A percentile compares a stretch with the other conserved stretches of the same genome.
These are phyloP conservation scores for Passiflora organensis DNA, from an alignment of 345 rosid species.

Conservation along the genomic window DNA sequence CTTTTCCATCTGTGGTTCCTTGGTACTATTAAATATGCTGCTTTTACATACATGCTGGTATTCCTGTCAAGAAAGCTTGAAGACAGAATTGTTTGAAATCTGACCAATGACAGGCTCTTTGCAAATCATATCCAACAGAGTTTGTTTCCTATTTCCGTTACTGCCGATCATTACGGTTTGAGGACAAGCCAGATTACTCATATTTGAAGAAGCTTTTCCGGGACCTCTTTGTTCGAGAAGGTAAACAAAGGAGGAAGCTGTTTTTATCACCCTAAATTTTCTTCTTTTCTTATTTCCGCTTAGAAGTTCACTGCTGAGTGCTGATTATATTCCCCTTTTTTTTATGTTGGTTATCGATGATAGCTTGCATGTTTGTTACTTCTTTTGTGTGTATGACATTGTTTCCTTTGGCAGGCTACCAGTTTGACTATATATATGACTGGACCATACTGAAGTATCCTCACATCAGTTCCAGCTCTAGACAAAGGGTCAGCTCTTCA, in stretches of 20 bases:
- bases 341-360: not conserved
- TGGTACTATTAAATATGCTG: not conserved
- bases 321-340: no score
- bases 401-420: conserved; percentile 14
- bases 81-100: not conserved
- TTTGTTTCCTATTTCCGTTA: conserved; percentile 28
- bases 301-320: no score
- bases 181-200: conserved; percentile 28
- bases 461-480: conserved; percentile 24
- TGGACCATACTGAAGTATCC: conserved; percentile 27
- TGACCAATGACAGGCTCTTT: conserved; percentile 15
- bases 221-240: conserved; percentile 27
- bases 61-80: not conserved
- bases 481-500: conserved; percentile 15
- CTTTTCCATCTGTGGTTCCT: not conserved
- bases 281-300: not conserved
- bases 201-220: conserved; percentile 28
- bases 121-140: conserved; percentile 28
- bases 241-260: not conserved
- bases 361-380: not conserved
- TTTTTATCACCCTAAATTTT: not conserved
- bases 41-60: not conserved
- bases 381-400: not conserved
- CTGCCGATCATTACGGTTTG: conserved; percentile 26
- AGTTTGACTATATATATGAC: conserved; percentile 23